These are phyloP conservation scores for Ophiostoma ips DNA, from an alignment of 2,329 filamentous ascomycete species.

Conservation along the genomic window DNA sequence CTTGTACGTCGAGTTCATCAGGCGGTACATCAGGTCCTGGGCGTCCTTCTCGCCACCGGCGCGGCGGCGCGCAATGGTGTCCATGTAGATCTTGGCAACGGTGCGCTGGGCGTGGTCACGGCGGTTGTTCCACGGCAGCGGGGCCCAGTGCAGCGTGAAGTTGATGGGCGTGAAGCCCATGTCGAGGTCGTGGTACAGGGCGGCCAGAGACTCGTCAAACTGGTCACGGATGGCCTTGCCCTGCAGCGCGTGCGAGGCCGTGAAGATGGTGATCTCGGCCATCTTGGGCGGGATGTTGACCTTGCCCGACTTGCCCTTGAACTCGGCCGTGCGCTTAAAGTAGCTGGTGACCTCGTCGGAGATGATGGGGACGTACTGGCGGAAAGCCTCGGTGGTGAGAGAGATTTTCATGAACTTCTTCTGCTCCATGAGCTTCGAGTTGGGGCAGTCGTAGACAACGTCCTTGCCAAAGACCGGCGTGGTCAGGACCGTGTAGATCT, in stretches of 20 bases:
- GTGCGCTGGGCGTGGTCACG: slow-evolving; percentile 61
- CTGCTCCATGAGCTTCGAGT: slow-evolving; percentile 77
- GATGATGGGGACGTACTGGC: slow-evolving; percentile 56
- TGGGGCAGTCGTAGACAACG: slow-evolving; percentile 75
- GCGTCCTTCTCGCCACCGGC: slow-evolving; percentile 30
- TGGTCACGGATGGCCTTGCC: slow-evolving; percentile 61
- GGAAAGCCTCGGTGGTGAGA: slow-evolving; percentile 50
- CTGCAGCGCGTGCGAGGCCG: slow-evolving; percentile 62
- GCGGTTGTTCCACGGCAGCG: slow-evolving; percentile 60
- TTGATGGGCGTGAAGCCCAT: slow-evolving; percentile 69
- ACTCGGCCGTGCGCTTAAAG: slow-evolving; percentile 38
- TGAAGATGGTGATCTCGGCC: slow-evolving; percentile 69
- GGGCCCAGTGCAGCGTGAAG: slow-evolving; percentile 68
- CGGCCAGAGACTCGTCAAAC: slow-evolving; percentile 58
- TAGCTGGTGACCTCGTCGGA: slow-evolving; percentile 54
- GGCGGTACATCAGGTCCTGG: slow-evolving; percentile 63
- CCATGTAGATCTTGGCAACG: slow-evolving; percentile 60
- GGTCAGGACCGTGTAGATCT: slow-evolving; percentile 36
- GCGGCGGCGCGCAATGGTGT: slow-evolving; percentile 53
- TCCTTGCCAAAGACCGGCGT: slow-evolving; percentile 56
- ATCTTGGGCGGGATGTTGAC: slow-evolving; percentile 53
- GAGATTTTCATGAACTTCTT: slow-evolving; percentile 71
- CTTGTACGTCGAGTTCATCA: slow-evolving; percentile 68
- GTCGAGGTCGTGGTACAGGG: slow-evolving; percentile 68
- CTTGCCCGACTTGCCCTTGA: slow-evolving; percentile 45